These are phyloP conservation scores for Cryoendolithus antarcticus DNA, from an alignment of 2,329 filamentous ascomycete genomes.

Conservation along the genomic window DNA sequence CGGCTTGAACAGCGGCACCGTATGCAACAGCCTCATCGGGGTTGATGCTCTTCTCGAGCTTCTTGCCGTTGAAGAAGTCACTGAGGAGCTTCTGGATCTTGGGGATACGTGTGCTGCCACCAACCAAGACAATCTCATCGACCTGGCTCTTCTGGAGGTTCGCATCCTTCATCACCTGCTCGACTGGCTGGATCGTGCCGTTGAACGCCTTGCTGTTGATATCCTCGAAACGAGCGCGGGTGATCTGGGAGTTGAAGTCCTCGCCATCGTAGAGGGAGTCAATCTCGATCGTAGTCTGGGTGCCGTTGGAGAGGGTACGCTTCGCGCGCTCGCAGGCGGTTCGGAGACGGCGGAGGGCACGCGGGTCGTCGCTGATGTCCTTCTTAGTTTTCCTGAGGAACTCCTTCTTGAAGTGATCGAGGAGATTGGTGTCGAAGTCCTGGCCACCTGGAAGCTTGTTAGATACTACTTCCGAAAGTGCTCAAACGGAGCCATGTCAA, in stretches of 20 bases:
- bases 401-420: conserved; percentile 95
- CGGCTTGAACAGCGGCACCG: conserved; percentile 95
- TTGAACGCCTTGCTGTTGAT: conserved; percentile 91
- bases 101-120: conserved; percentile 97
- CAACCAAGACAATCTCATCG: conserved; percentile 97
- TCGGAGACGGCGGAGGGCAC: conserved; percentile 87
- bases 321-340: conserved; percentile 99
- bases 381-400: conserved; percentile 73
- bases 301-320: conserved; percentile 94
- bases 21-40: conserved; percentile 98
- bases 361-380: conserved; percentile 67
- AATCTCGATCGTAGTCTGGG: conserved; percentile 95
- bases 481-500: background rate
- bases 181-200: conserved; percentile 87
- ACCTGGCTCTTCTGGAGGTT: conserved; percentile 77
- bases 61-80: conserved; percentile 99
- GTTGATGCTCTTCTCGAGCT: conserved; percentile 99
- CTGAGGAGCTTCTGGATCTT: conserved; percentile 97
- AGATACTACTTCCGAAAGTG: background rate
- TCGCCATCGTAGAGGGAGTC: conserved; percentile 97
- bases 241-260: conserved; percentile 95
- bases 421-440: conserved; percentile 91
- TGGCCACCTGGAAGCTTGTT: conserved; percentile 82
- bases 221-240: conserved; percentile 97
- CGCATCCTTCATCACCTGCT: conserved; percentile 93